These are phyloP conservation scores for Pyrenophora tritici-repentis DNA, from an alignment of 2,329 filamentous ascomycete species.

Conservation along the genomic window DNA sequence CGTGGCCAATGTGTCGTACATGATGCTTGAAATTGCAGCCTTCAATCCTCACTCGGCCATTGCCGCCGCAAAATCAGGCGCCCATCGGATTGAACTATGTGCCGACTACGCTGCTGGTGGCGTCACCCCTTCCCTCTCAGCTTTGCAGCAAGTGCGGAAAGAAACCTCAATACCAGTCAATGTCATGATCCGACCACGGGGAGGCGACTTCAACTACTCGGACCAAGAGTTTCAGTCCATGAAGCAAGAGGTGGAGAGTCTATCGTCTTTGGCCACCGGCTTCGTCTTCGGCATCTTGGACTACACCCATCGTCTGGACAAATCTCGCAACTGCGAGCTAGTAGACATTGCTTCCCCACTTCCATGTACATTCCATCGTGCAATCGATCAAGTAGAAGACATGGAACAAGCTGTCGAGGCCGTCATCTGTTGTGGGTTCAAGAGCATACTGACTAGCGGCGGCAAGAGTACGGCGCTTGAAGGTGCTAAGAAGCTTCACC, in stretches of 20 bases:
- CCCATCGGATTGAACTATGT: conserved; percentile 59
- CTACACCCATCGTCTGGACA: conserved; percentile 45
- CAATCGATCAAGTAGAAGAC: conserved; percentile 54
- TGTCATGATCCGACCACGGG: conserved; percentile 60
- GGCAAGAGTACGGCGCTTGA: conserved; percentile 42
- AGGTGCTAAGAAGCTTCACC: conserved; percentile 42
- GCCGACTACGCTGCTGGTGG: conserved; percentile 49
- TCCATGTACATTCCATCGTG: conserved; percentile 61
- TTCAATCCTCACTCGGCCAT: conserved; percentile 54
- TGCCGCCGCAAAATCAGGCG: conserved; percentile 50
- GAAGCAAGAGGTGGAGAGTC: conserved; percentile 46
- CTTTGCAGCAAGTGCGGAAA: conserved; percentile 33
- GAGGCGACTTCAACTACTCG: conserved; percentile 53
- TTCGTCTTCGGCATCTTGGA: conserved; percentile 60
- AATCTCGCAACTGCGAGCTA: conserved; percentile 48
- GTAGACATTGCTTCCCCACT: conserved; percentile 49
- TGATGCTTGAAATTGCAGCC: conserved; percentile 56
- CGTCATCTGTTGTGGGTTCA: conserved; percentile 53
- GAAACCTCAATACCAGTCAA: conserved; percentile 50
- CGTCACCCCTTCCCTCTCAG: conserved; percentile 46
- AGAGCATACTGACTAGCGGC: conserved; percentile 56
- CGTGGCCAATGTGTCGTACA: too few relatives aligned
- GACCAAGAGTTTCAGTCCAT: conserved; percentile 51
- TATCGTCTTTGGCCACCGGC: conserved; percentile 50
- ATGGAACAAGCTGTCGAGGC: conserved; percentile 40